Conservation (phyloP, 306 rosid genomes). For the Vigna trinervia region DNA sequence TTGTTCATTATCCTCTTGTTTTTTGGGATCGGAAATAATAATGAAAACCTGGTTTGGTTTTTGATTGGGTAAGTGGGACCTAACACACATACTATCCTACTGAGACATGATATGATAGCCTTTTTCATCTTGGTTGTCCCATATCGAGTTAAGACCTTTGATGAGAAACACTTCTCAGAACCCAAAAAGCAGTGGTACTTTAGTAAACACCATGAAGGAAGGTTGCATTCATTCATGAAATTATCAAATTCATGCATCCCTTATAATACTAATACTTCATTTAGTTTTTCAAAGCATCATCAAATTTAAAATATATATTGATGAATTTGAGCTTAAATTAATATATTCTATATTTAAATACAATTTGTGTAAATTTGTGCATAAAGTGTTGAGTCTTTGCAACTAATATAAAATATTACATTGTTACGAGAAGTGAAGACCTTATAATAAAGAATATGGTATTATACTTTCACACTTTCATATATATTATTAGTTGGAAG, state of each 20-base stretch:
- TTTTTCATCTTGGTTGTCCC: slow-evolving; percentile 7
- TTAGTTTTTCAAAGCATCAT: no score
- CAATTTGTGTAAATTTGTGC: no score
- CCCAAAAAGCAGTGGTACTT: slow-evolving; percentile 2
- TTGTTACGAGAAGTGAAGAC: no score
- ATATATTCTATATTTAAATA: no score
- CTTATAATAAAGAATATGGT: no score
- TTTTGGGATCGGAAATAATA: not conserved
- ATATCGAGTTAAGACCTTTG: slow-evolving; percentile 20
- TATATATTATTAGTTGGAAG: no score
- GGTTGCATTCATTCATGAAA: not conserved
- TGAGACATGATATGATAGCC: not conserved
- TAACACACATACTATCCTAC: slow-evolving; percentile 40
- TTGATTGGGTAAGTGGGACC: slow-evolving; percentile 34
- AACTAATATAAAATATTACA: no score
- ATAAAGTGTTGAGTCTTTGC: no score
- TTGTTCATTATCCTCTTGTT: not conserved
- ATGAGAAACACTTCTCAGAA: not conserved
- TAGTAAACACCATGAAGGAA: not conserved
- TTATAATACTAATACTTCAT: slow-evolving; percentile 18
- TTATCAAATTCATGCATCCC: slow-evolving; percentile 36
- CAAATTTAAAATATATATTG: no score
- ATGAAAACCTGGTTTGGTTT: not conserved
- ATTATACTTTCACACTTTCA: no score
- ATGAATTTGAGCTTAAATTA: no score